These are phyloP conservation scores for Auxenochlorella pyrenoidosa DNA, from an alignment of 139 green algal genomes.

Conservation along the genomic window DNA sequence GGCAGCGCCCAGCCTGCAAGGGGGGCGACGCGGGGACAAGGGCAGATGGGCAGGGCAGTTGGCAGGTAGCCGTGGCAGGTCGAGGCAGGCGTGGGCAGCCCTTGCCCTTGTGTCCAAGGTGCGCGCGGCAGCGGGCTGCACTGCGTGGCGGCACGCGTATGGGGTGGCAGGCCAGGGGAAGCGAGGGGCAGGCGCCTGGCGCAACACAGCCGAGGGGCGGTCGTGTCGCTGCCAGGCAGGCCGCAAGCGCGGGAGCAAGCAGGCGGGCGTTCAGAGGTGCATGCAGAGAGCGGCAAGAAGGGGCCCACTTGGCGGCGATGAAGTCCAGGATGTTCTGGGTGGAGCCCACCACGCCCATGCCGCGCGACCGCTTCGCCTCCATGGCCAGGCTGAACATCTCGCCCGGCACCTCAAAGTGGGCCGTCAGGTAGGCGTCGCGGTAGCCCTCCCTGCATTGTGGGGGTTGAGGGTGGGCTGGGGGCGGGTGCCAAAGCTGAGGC, in stretches of 20 bases:
- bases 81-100: too few species aligned
- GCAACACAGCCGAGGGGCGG: too few species aligned
- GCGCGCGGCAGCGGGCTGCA: too few species aligned
- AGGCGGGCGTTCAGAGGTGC: too few species aligned
- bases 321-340: slow-evolving; percentile 99
- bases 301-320: slow-evolving; percentile 83
- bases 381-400: slow-evolving; percentile 96
- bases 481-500: neutral
- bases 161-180: too few species aligned
- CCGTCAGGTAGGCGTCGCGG: slow-evolving; percentile 93
- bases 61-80: neutral
- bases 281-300: neutral
- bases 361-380: slow-evolving; percentile 78
- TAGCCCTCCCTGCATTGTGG: slow-evolving; percentile 64
- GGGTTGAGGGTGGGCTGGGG: too few species aligned
- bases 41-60: neutral
- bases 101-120: too few species aligned
- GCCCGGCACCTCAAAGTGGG: slow-evolving; percentile 97
- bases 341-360: slow-evolving; percentile 94
- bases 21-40: too few species aligned
- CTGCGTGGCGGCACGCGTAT: too few species aligned
- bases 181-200: too few species aligned
- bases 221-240: too few species aligned
- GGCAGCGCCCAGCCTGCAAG: slow-evolving; percentile 55
- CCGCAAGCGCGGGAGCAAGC: neutral